Evolutionary conservation across 768 basidiomycete species (phyloP).

Genomic region (Tricholoma sp.): DNA sequence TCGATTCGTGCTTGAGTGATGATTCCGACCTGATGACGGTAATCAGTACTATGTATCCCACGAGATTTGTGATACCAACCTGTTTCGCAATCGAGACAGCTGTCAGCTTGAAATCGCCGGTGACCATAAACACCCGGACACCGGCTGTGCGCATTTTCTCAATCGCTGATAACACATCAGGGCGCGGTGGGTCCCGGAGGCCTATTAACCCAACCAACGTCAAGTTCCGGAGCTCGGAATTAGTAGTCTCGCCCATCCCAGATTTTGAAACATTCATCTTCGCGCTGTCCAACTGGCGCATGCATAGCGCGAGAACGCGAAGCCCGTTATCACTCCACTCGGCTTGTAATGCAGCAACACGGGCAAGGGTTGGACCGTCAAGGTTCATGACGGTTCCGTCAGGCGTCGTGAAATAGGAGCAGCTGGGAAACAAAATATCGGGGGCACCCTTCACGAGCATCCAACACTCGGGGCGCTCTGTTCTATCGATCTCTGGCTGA

Average conservation of each 20-base stretch:
- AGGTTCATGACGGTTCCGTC: conserved; percentile 32
- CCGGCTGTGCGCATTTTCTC: conserved; percentile 47
- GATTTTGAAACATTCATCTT: conserved; percentile 30
- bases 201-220: conserved; percentile 54
- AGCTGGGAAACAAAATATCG: conserved; percentile 40
- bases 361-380: conserved; percentile 17
- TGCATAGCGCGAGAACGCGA: conserved; percentile 55
- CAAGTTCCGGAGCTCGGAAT: conserved; percentile 29
- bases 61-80: conserved; percentile 45
- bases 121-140: conserved; percentile 61
- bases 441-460: conserved; percentile 34
- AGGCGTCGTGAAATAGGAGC: conserved; percentile 32
- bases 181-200: conserved; percentile 54
- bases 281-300: conserved; percentile 28
- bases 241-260: conserved; percentile 19
- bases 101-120: conserved; percentile 55
- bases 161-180: conserved; percentile 49
- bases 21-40: background rate
- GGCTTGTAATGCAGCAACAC: conserved; percentile 35
- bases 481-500: background rate
- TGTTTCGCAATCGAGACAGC: conserved; percentile 60
- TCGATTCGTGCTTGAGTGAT: background rate
- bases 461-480: background rate
- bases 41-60: background rate
- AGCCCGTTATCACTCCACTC: conserved; percentile 49